These are phyloP conservation scores for Plantago lanceolata DNA, from an alignment of 305 asterid genomes.

Conservation along the genomic window DNA sequence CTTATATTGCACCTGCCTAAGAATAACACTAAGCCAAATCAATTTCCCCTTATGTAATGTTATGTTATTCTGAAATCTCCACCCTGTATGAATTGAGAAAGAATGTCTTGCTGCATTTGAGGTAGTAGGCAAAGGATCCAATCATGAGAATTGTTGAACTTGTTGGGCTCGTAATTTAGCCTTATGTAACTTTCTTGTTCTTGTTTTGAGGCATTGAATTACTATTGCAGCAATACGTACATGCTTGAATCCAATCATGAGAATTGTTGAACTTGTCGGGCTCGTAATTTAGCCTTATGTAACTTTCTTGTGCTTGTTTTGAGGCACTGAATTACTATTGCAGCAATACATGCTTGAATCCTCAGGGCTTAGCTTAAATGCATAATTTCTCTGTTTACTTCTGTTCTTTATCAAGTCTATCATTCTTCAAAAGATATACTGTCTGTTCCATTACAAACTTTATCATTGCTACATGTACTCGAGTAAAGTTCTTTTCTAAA, in stretches of 20 bases:
- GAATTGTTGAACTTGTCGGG: constrained; percentile 1
- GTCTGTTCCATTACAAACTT: too few species aligned
- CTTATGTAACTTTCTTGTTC: not conserved
- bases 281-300: constrained; percentile 1
- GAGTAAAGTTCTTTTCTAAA: too few species aligned
- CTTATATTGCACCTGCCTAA: not conserved
- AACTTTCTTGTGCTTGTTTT: not conserved
- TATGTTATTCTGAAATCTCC: constrained; percentile 1
- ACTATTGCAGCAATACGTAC: too few species aligned
- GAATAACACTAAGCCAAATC: constrained; percentile 6
- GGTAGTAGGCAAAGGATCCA: not conserved
- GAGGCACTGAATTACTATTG: not conserved
- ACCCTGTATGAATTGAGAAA: too few species aligned
- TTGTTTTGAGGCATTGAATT: not conserved
- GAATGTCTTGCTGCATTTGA: too few species aligned
- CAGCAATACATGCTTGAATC: too few species aligned
- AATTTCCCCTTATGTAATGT: not conserved
- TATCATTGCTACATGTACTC: too few species aligned
- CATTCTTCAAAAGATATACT: too few species aligned
- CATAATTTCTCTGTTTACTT: too few species aligned
- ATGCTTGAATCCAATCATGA: too few species aligned
- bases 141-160: constrained; percentile 7
- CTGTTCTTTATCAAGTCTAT: too few species aligned
- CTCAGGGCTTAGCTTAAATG: too few species aligned
- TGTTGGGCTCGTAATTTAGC: not conserved